Evolutionary conservation across 768 basidiomycete species (phyloP).

Genomic region (Lactifluus hygrophoroides): DNA sequence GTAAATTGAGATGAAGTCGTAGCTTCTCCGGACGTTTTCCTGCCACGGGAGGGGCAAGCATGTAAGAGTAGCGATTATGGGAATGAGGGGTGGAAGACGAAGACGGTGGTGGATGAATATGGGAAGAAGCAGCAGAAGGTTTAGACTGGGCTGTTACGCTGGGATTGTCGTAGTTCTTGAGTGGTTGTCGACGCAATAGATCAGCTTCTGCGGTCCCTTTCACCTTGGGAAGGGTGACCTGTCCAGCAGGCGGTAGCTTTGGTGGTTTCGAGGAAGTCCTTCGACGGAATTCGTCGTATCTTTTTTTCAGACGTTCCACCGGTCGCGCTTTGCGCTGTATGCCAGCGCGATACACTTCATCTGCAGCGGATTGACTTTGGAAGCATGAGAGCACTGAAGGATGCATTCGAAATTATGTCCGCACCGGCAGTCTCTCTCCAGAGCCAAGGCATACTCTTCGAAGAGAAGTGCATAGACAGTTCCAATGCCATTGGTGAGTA

Average conservation of each 20-base stretch:
- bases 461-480: constrained; percentile 75
- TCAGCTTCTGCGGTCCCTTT: constrained; percentile 19
- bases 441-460: constrained; percentile 78
- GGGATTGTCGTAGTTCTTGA: constrained; percentile 14
- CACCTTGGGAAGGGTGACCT: constrained; percentile 13
- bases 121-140: constrained; percentile 23
- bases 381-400: neutral
- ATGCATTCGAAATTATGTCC: neutral
- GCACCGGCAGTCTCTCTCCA: constrained; percentile 74
- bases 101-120: constrained; percentile 23
- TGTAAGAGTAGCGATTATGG: constrained; percentile 52
- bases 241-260: neutral
- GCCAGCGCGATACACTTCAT: constrained; percentile 71
- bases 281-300: constrained; percentile 65
- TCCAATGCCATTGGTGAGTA: constrained; percentile 44
- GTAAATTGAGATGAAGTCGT: constrained; percentile 55
- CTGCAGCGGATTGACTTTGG: constrained; percentile 65
- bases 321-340: constrained; percentile 78
- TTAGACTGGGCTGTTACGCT: constrained; percentile 20
- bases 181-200: constrained; percentile 16
- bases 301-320: constrained; percentile 70
- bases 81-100: constrained; percentile 17
- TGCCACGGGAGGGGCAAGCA: constrained; percentile 61
- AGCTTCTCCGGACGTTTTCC: constrained; percentile 67
- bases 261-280: constrained; percentile 15